phyloP scores from a whole-genome alignment of 2,329 filamentous ascomycete species.

The Arthrobotrys iridis region DNA sequence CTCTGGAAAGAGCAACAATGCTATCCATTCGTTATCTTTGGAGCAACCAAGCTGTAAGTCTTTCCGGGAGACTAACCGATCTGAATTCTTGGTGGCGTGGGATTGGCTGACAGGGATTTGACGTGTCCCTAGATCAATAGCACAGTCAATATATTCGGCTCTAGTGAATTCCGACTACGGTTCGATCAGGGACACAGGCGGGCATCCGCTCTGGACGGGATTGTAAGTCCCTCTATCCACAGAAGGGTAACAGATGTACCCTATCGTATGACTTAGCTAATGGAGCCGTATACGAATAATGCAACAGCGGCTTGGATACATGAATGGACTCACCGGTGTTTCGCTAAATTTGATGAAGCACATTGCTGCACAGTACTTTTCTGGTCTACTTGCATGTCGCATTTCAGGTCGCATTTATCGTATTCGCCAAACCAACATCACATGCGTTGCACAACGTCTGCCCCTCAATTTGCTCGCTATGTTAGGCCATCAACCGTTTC shows the following conservation, averaged over 20 bases:
- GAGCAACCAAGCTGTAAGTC: constrained; percentile 50
- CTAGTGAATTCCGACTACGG: constrained; percentile 52
- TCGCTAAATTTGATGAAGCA: constrained; percentile 52
- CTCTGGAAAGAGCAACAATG: constrained; percentile 50
- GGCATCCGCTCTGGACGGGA: constrained; percentile 52
- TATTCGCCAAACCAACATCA: constrained; percentile 53
- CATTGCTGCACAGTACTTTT: constrained; percentile 25
- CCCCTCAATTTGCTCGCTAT: constrained; percentile 31
- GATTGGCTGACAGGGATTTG: constrained; percentile 24
- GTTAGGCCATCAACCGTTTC: background rate
- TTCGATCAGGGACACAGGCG: constrained; percentile 51
- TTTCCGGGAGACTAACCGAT: background rate
- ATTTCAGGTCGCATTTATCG: constrained; percentile 47
- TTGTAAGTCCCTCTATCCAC: constrained; percentile 43
- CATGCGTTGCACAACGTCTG: constrained; percentile 54
- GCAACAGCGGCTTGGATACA: constrained; percentile 54
- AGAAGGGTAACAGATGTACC: constrained; percentile 11
- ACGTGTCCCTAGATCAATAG: constrained; percentile 38
- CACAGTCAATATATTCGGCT: constrained; percentile 50
- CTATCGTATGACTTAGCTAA: constrained; percentile 51
- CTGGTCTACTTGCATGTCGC: constrained; percentile 27
- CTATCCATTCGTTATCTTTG: constrained; percentile 53
- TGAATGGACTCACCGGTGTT: constrained; percentile 43
- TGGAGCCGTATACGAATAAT: constrained; percentile 38
- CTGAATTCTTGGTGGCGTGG: background rate